phyloP scores from a whole-genome alignment of 2,329 filamentous ascomycete species.

The Cordyceps cateniannulata region DNA sequence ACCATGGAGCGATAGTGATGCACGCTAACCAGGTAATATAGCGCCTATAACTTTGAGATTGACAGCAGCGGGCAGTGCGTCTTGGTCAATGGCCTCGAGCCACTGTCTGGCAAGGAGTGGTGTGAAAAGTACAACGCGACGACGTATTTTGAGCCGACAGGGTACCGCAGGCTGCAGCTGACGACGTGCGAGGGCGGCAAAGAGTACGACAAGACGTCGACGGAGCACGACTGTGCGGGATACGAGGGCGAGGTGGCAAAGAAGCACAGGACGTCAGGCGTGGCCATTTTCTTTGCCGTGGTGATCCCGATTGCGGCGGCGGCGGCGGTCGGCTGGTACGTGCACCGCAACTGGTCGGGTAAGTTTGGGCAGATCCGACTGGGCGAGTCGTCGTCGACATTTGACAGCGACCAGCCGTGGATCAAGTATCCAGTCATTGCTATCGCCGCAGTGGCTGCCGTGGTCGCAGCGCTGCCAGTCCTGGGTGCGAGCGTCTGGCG shows the following conservation, averaged over 20 bases:
- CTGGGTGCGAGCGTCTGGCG: slow-evolving; percentile 69
- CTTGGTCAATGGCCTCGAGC: slow-evolving; percentile 66
- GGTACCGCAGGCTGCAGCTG: slow-evolving; percentile 83
- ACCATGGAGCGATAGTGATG: background rate
- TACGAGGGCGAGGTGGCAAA: slow-evolving; percentile 75
- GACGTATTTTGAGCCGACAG: slow-evolving; percentile 78
- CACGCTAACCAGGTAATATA: slow-evolving; percentile 32
- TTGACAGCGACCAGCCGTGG: slow-evolving; percentile 69
- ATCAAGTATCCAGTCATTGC: slow-evolving; percentile 77
- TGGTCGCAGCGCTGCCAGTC: slow-evolving; percentile 60
- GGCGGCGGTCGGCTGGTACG: slow-evolving; percentile 70
- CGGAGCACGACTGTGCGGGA: slow-evolving; percentile 57
- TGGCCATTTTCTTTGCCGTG: slow-evolving; percentile 80
- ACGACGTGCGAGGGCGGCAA: slow-evolving; percentile 76
- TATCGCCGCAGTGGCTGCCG: slow-evolving; percentile 56
- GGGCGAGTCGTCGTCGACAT: slow-evolving; percentile 54
- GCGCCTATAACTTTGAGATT: slow-evolving; percentile 89
- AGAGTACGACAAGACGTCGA: slow-evolving; percentile 63
- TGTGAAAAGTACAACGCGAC: slow-evolving; percentile 56
- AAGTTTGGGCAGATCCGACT: slow-evolving; percentile 91
- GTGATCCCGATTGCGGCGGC: slow-evolving; percentile 68
- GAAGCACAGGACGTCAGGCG: slow-evolving; percentile 62
- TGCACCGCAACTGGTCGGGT: slow-evolving; percentile 76
- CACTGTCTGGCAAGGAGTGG: slow-evolving; percentile 44
- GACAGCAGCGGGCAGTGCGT: slow-evolving; percentile 69